phyloP scores from a whole-genome alignment of 1,139 yeast genomes.

The Meyerozyma guilliermondii region DNA sequence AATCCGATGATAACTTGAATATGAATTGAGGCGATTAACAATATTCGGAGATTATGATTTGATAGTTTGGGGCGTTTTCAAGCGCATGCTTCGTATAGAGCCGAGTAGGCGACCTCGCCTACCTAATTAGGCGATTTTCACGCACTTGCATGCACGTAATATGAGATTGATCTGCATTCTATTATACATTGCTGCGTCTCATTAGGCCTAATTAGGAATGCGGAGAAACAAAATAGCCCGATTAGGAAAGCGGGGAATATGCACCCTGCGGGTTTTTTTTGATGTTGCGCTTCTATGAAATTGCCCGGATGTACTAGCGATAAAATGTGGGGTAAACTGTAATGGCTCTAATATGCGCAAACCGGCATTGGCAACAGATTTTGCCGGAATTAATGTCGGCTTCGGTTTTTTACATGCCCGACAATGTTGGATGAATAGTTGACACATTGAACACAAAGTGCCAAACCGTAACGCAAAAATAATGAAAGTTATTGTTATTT shows the following conservation, averaged over 20 bases:
- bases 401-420: not conserved
- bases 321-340: not conserved
- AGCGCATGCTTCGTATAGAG: not conserved
- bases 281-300: not conserved
- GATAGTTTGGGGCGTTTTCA: no score
- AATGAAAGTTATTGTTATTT: no score
- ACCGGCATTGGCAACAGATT: not conserved
- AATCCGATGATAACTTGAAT: no score
- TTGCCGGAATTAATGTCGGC: not conserved
- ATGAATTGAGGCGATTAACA: no score
- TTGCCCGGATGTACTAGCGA: not conserved
- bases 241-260: not conserved
- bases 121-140: slow-evolving; percentile 2
- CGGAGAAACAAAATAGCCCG: not conserved
- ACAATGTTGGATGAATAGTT: not conserved
- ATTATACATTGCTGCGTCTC: not conserved
- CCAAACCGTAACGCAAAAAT: no score
- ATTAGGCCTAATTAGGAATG: slow-evolving; percentile 3
- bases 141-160: not conserved
- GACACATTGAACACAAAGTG: no score
- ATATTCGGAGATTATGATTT: no score
- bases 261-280: not conserved
- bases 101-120: not conserved
- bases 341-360: not conserved
- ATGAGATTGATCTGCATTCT: not conserved